phyloP scores from a whole-genome alignment of 2,329 filamentous ascomycete species.

The Leptodontidium sp. region DNA sequence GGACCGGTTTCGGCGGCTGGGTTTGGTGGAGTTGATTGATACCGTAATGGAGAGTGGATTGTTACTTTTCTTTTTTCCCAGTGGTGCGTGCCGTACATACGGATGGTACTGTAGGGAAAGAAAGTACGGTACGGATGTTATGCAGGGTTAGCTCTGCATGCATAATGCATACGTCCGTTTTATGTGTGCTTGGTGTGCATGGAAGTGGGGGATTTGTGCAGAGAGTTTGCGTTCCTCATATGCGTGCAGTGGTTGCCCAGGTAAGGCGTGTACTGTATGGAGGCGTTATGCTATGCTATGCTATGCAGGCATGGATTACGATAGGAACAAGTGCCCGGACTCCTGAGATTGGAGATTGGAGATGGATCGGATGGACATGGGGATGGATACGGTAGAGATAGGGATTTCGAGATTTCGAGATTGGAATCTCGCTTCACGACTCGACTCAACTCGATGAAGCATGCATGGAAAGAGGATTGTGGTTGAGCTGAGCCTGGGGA shows the following conservation, averaged over 20 bases:
- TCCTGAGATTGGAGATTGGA: neutral
- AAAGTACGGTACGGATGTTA: slow-evolving; percentile 2
- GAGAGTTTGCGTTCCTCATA: neutral
- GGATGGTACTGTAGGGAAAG: no score
- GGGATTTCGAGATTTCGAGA: neutral
- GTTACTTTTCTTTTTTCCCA: neutral
- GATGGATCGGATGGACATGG: no score
- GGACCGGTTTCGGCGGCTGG: neutral
- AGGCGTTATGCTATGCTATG: neutral
- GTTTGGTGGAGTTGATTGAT: neutral
- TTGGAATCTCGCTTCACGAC: neutral
- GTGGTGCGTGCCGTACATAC: no score
- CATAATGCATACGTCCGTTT: neutral
- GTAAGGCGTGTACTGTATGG: no score
- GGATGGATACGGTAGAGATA: no score
- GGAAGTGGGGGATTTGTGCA: neutral
- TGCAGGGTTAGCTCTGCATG: slow-evolving; percentile 7
- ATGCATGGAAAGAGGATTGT: neutral
- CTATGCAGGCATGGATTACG: slow-evolving; percentile 16
- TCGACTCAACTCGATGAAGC: neutral
- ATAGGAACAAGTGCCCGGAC: slow-evolving; percentile 3
- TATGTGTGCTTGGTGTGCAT: neutral
- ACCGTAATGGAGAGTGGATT: no score
- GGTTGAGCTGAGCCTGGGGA: neutral
- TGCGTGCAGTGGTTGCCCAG: neutral